Percentiles rank a stretch among this genome's conserved stretches.
These are phyloP conservation scores for Leccinum subgranulosum DNA, from an alignment of 768 basidiomycete genomes.

Conservation along the genomic window DNA sequence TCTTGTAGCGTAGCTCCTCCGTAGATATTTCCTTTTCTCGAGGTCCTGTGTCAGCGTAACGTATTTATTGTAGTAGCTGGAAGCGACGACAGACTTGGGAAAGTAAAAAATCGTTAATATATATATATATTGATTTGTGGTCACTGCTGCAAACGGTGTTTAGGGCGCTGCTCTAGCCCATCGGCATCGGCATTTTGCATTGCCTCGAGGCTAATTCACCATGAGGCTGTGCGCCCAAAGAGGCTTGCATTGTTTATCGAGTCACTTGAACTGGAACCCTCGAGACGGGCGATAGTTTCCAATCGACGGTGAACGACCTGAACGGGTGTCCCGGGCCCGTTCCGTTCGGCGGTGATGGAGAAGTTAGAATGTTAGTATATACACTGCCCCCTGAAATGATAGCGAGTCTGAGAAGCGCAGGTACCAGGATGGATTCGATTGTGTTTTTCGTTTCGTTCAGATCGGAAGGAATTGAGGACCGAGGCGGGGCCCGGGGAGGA, in stretches of 20 bases:
- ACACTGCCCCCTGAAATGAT: not conserved
- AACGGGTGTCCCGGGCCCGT: not conserved
- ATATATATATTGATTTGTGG: constrained; percentile 2
- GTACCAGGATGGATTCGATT: not conserved
- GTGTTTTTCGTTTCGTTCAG: not conserved
- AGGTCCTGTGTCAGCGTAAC: constrained; percentile 17
- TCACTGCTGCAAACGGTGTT: not conserved
- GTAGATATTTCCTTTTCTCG: constrained; percentile 24
- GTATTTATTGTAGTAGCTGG: constrained; percentile 28
- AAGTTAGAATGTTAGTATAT: not conserved
- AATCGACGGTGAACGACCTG: not conserved
- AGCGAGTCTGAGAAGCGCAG: not conserved
- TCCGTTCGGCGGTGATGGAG: not conserved
- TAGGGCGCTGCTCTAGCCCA: not conserved
- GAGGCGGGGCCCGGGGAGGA: not conserved
- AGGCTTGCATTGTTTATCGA: not conserved
- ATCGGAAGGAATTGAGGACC: not conserved
- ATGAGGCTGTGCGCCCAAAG: constrained; percentile 8
- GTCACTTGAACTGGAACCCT: no score
- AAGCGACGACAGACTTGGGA: constrained; percentile 13
- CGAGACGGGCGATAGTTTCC: no score
- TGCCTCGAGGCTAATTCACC: constrained; percentile 12
- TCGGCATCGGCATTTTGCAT: not conserved
- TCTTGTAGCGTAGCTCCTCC: constrained; percentile 31
- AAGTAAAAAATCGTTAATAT: constrained; percentile 13